These are phyloP conservation scores for Colletotrichum magnum DNA, from an alignment of 2,329 filamentous ascomycete genomes.

Conservation along the genomic window DNA sequence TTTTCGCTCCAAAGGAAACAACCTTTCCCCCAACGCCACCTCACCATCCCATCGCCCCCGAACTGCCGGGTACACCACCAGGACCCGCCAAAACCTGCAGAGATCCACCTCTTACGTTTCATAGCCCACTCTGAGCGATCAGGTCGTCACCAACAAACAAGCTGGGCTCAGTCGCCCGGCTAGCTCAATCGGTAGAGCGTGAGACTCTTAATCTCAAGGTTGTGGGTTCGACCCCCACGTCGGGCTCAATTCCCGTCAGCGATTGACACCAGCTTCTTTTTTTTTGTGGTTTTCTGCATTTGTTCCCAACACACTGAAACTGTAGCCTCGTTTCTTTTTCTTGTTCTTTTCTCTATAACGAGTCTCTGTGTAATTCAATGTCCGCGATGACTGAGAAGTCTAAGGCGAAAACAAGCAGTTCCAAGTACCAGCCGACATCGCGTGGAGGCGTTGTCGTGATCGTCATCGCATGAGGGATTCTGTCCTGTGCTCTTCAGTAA, in stretches of 20 bases:
- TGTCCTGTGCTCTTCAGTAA: too few species aligned
- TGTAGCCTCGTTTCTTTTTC: background rate
- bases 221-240: conserved; percentile 63
- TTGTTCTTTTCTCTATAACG: background rate
- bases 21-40: too few species aligned
- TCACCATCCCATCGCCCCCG: too few species aligned
- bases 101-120: background rate
- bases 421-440: too few species aligned
- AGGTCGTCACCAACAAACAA: conserved; percentile 7
- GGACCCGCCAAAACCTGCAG: conserved; percentile 7
- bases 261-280: conserved; percentile 14
- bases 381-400: too few species aligned
- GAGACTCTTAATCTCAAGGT: conserved; percentile 77
- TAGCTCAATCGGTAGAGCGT: conserved; percentile 83
- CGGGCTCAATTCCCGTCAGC: conserved; percentile 38
- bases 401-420: too few species aligned
- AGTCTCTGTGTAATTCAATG: background rate
- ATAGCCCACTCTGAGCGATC: background rate
- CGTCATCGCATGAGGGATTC: too few species aligned
- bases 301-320: background rate
- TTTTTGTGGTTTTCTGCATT: background rate
- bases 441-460: too few species aligned
- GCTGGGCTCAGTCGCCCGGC: conserved; percentile 57
- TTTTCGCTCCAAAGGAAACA: too few species aligned
- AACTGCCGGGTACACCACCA: background rate